Percentiles rank a stretch among this genome's conserved stretches.
phyloP scores from a whole-genome alignment of 768 basidiomycete genomes.

The Galerina sulciceps region DNA sequence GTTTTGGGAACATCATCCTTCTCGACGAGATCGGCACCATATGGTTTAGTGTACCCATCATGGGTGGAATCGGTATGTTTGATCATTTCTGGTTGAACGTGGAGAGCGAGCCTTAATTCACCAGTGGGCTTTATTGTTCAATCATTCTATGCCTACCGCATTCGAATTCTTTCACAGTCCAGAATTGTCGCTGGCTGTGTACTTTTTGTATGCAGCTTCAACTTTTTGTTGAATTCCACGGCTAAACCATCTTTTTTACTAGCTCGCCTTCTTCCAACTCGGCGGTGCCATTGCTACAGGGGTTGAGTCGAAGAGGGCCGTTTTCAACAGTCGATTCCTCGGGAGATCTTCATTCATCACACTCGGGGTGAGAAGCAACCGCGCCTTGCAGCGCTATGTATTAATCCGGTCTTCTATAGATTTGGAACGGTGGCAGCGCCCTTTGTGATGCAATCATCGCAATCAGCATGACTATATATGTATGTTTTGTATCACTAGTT shows the following conservation, averaged over 20 bases:
- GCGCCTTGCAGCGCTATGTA: neutral
- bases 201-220: too few relatives aligned
- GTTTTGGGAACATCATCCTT: conserved; percentile 27
- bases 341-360: neutral
- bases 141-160: conserved; percentile 34
- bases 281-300: conserved; percentile 1
- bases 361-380: neutral
- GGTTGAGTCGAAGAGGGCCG: conserved; percentile 3
- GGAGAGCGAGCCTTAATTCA: neutral
- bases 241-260: too few relatives aligned
- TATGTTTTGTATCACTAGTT: neutral
- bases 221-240: too few relatives aligned
- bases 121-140: conserved; percentile 34
- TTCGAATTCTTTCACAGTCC: conserved; percentile 7
- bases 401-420: neutral
- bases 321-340: neutral
- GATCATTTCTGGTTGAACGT: neutral
- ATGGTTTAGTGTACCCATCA: conserved; percentile 30
- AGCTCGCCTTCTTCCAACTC: conserved; percentile 1
- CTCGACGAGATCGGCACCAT: conserved; percentile 27
- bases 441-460: conserved; percentile 9
- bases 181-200: too few relatives aligned
- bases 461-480: conserved; percentile 2
- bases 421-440: conserved; percentile 10
- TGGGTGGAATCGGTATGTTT: conserved; percentile 31